A percentile compares a stretch with the other conserved stretches of the same genome.
Evolutionary conservation across 176 grass and related monocot species (phyloP).

Genomic region (Rhynchospora tenuis): DNA sequence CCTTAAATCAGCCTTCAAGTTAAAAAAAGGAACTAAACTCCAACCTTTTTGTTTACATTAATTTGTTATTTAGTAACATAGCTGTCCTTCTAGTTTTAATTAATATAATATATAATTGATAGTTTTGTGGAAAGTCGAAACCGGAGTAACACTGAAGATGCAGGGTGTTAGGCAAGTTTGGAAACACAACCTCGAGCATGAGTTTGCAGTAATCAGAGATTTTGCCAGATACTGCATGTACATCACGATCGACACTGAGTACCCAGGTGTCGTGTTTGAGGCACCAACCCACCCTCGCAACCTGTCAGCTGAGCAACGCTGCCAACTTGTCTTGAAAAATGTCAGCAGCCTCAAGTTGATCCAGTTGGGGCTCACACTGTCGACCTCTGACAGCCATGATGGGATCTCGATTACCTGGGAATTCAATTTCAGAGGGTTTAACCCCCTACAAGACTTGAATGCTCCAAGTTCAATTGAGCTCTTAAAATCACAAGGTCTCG

Average conservation of each 20-base stretch:
- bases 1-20: too few species aligned
- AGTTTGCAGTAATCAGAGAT: constrained; percentile 57
- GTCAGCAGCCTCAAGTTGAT: constrained; percentile 56
- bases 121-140: too few species aligned
- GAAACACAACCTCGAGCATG: constrained; percentile 52
- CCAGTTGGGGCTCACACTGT: constrained; percentile 57
- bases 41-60: too few species aligned
- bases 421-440: constrained; percentile 61
- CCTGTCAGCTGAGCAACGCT: constrained; percentile 37
- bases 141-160: too few species aligned
- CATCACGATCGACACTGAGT: constrained; percentile 69
- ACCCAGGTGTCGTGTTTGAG: constrained; percentile 52
- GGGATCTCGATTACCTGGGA: constrained; percentile 39
- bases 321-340: constrained; percentile 44
- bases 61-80: too few species aligned
- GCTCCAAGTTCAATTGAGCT: constrained; percentile 54
- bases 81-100: too few species aligned
- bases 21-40: too few species aligned
- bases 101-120: too few species aligned
- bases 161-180: constrained; percentile 35
- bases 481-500: constrained; percentile 7
- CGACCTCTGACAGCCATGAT: background rate
- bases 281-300: constrained; percentile 25
- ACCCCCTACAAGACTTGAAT: constrained; percentile 35
- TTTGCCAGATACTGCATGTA: constrained; percentile 49